Conservation (phyloP, 148 eudicot genomes). For the Chenopodium formosanum region DNA sequence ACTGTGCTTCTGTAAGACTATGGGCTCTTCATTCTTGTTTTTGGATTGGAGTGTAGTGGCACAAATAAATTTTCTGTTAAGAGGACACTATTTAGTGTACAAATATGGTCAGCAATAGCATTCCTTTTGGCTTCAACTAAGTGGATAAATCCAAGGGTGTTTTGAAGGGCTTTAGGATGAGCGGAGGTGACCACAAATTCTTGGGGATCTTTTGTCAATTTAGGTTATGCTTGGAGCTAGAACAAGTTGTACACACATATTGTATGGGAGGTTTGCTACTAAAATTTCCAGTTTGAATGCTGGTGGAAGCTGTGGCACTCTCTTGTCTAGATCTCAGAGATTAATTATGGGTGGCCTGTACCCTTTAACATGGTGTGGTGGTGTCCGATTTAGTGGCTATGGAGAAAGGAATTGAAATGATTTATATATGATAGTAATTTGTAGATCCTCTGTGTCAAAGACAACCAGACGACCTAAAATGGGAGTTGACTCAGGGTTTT, state of each 20-base stretch:
- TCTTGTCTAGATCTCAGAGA: too few species aligned
- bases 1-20: neutral
- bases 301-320: too few species aligned
- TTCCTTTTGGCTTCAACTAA: neutral
- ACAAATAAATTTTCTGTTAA: neutral
- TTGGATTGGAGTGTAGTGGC: neutral
- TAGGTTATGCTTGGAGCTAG: too few species aligned
- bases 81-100: neutral
- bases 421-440: neutral
- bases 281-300: too few species aligned
- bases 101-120: neutral
- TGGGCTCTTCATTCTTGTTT: neutral
- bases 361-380: neutral
- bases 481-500: neutral
- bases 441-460: neutral
- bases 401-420: neutral
- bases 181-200: neutral
- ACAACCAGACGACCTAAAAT: neutral
- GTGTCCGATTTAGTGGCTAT: neutral
- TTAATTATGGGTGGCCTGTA: neutral
- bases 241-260: too few species aligned
- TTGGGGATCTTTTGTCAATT: too few species aligned
- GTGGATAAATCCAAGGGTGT: neutral
- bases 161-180: neutral
- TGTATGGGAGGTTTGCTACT: too few species aligned